Evolutionary conservation across 2,329 filamentous ascomycete genomes (phyloP).

Genomic region (Metarhizium sp.): DNA sequence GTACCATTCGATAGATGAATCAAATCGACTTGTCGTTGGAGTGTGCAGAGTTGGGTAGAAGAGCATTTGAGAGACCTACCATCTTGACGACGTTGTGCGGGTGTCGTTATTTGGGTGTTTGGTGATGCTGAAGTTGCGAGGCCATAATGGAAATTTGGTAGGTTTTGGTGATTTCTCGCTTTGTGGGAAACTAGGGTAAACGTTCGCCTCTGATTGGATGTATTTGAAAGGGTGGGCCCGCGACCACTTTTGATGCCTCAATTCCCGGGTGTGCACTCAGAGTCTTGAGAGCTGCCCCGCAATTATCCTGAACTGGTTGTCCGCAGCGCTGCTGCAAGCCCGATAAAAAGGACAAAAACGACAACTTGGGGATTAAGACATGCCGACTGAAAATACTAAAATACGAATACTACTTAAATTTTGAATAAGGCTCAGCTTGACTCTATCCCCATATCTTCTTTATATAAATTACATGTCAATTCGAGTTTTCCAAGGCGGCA

Average conservation of each 20-base stretch:
- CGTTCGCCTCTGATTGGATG: slow-evolving; percentile 22
- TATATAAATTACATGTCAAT: not conserved
- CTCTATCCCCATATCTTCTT: not conserved
- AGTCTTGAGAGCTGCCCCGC: not conserved
- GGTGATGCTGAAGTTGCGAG: slow-evolving; percentile 30
- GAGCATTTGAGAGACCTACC: slow-evolving; percentile 25
- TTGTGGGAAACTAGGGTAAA: slow-evolving; percentile 35
- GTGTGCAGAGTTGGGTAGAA: slow-evolving; percentile 5
- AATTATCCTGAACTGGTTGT: not conserved
- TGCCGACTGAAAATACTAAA: not conserved
- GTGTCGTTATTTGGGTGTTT: slow-evolving; percentile 32
- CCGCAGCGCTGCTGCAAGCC: not conserved
- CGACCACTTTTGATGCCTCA: slow-evolving; percentile 1
- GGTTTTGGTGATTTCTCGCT: slow-evolving; percentile 34
- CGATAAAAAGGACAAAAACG: not conserved
- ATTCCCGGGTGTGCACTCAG: slow-evolving; percentile 2
- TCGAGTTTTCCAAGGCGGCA: not conserved
- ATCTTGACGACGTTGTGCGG: slow-evolving; percentile 39
- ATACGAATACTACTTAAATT: not conserved
- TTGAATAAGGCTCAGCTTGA: no score
- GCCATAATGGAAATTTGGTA: slow-evolving; percentile 27
- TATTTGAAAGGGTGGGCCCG: slow-evolving; percentile 14
- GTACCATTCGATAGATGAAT: slow-evolving; percentile 4
- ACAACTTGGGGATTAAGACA: not conserved
- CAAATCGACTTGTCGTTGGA: slow-evolving; percentile 2